A percentile compares a stretch with the other conserved stretches of the same genome.
Evolutionary conservation across 305 asterid genomes (phyloP).

Genomic region (Rubia balearica): DNA sequence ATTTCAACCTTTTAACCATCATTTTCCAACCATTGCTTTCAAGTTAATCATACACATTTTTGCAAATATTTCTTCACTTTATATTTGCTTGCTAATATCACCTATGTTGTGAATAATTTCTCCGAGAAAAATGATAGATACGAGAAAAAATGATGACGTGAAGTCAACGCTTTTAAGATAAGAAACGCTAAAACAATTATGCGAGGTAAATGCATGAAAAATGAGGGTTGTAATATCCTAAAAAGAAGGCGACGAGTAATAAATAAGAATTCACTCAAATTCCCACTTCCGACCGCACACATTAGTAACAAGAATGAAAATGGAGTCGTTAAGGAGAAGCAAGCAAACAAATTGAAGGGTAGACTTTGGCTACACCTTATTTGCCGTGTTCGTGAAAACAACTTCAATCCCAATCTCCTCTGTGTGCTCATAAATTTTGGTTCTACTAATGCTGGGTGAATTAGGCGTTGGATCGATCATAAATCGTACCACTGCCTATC

Average conservation of each 20-base stretch:
- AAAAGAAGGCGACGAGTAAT: not conserved
- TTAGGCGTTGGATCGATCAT: not conserved
- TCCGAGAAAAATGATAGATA: too few relatives aligned
- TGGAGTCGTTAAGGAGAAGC: not conserved
- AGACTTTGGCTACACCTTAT: not conserved
- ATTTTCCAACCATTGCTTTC: too few relatives aligned
- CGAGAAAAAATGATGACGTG: too few relatives aligned
- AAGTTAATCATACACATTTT: too few relatives aligned
- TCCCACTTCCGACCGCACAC: slow-evolving; percentile 11
- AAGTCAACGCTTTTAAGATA: too few relatives aligned
- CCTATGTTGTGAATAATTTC: too few relatives aligned
- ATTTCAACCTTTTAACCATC: too few relatives aligned
- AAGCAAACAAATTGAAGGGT: not conserved
- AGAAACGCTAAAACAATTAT: too few relatives aligned
- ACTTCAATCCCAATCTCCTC: not conserved
- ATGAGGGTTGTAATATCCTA: too few relatives aligned
- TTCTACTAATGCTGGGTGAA: not conserved
- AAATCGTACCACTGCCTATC: not conserved
- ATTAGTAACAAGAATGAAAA: not conserved
- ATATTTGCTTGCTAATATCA: too few relatives aligned
- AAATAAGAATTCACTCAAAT: slow-evolving; percentile 13
- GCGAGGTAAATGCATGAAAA: too few relatives aligned
- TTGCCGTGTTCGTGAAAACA: not conserved
- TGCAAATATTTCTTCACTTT: too few relatives aligned
- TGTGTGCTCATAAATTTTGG: not conserved